These are phyloP conservation scores for Combretum micranthum DNA, from an alignment of 345 rosid species.

Conservation along the genomic window DNA sequence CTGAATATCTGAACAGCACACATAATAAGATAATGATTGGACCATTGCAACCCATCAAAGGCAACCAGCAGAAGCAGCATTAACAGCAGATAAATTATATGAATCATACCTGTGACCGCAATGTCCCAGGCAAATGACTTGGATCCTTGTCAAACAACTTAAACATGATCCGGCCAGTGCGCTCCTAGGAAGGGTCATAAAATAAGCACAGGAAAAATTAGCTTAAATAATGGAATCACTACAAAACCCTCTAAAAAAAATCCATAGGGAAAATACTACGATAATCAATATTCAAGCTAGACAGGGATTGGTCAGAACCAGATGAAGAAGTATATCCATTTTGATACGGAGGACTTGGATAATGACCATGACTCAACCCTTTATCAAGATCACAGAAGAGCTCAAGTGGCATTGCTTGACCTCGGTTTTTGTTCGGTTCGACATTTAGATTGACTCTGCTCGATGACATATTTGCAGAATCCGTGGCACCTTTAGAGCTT, in stretches of 20 bases:
- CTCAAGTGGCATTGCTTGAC: slow-evolving; percentile 48
- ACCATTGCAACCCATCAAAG: no score
- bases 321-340: slow-evolving; percentile 73
- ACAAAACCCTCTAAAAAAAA: background rate
- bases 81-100: background rate
- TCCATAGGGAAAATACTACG: slow-evolving; percentile 25
- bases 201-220: background rate
- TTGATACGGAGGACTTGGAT: slow-evolving; percentile 49
- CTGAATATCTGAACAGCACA: slow-evolving; percentile 52
- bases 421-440: slow-evolving; percentile 29
- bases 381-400: slow-evolving; percentile 54
- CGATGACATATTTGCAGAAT: slow-evolving; percentile 36
- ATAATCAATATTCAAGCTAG: slow-evolving; percentile 70
- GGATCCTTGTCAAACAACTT: slow-evolving; percentile 77
- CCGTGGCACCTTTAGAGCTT: slow-evolving; percentile 44
- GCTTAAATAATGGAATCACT: background rate
- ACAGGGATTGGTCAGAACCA: slow-evolving; percentile 85
- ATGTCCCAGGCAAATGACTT: slow-evolving; percentile 65
- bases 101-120: slow-evolving; percentile 50
- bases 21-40: background rate
- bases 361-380: slow-evolving; percentile 34
- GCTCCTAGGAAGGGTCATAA: slow-evolving; percentile 30
- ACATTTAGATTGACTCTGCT: slow-evolving; percentile 28
- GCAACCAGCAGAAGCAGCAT: no score
- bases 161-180: slow-evolving; percentile 61